Percentiles rank a stretch among this genome's conserved stretches.
Evolutionary conservation across 768 basidiomycete species (phyloP).

Genomic region (Mycena latifolia): DNA sequence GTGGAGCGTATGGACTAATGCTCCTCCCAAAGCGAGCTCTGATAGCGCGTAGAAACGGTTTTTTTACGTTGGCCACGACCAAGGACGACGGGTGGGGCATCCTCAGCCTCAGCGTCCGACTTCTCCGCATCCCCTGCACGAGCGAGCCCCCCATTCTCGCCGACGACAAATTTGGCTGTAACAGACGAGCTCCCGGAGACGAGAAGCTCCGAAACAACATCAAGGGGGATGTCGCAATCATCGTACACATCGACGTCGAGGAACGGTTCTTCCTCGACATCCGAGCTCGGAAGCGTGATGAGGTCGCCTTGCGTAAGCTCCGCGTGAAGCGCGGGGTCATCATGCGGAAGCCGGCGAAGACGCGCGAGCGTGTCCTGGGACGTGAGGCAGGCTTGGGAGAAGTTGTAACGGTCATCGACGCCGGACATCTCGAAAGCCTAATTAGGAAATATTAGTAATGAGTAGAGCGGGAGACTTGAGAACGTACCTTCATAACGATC

Average conservation of each 20-base stretch:
- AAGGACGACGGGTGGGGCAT: neutral
- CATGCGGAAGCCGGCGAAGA: slow-evolving; percentile 3
- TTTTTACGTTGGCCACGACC: too few species aligned
- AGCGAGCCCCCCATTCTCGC: slow-evolving; percentile 15
- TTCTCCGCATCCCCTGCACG: slow-evolving; percentile 19
- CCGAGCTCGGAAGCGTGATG: neutral
- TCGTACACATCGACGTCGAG: slow-evolving; percentile 3
- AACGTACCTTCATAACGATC: neutral
- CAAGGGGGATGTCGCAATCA: slow-evolving; percentile 29
- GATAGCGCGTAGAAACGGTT: too few species aligned
- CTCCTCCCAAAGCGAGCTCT: too few species aligned
- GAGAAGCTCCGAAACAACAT: slow-evolving; percentile 9
- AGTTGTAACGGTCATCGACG: neutral
- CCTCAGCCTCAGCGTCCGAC: neutral
- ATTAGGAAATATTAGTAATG: neutral
- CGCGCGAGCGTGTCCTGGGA: neutral
- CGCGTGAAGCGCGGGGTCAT: slow-evolving; percentile 6
- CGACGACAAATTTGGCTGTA: neutral
- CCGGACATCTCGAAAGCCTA: slow-evolving; percentile 25
- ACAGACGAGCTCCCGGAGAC: neutral
- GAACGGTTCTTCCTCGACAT: neutral
- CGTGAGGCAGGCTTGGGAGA: slow-evolving; percentile 14
- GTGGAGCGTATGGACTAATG: too few species aligned
- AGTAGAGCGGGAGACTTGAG: neutral
- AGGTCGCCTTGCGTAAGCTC: neutral